These are phyloP conservation scores for Xylaria sp. DNA, from an alignment of 2,329 filamentous ascomycete genomes.

Conservation along the genomic window DNA sequence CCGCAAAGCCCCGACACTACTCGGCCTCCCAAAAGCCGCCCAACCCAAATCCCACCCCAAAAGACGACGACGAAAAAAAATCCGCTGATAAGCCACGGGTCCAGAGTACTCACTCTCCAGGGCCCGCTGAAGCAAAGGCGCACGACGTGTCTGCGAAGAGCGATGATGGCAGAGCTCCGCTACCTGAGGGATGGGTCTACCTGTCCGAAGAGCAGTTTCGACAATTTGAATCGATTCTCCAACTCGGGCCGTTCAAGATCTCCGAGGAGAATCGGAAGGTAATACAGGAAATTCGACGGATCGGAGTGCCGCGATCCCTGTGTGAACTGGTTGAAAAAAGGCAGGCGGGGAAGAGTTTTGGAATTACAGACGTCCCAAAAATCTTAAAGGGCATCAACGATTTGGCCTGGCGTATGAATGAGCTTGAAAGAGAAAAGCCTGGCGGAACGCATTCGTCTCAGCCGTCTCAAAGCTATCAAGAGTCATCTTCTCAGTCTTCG, in stretches of 20 bases:
- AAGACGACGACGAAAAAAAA: constrained; percentile 29
- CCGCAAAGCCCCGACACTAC: constrained; percentile 42
- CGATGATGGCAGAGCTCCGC: constrained; percentile 33
- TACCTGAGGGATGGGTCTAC: constrained; percentile 47
- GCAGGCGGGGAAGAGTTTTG: not conserved
- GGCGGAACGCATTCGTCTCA: not conserved
- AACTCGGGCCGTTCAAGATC: not conserved
- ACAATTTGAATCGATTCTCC: constrained; percentile 6
- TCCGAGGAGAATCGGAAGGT: not conserved
- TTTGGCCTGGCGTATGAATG: not conserved
- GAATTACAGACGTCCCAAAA: constrained; percentile 16
- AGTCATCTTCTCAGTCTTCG: constrained; percentile 23
- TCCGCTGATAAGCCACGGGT: constrained; percentile 39
- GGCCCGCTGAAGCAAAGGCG: constrained; percentile 41
- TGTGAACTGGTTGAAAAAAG: not conserved
- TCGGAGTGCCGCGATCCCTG: constrained; percentile 19
- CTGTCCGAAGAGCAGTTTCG: constrained; percentile 40
- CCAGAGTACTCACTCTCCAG: constrained; percentile 45
- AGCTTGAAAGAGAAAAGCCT: constrained; percentile 1
- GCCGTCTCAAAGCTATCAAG: constrained; percentile 31
- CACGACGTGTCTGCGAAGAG: constrained; percentile 14
- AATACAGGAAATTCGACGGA: not conserved
- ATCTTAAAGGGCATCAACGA: constrained; percentile 6
- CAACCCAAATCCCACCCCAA: constrained; percentile 27
- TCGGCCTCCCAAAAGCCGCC: constrained; percentile 40